These are phyloP conservation scores for Pseudocercospora pini-densiflorae DNA, from an alignment of 2,329 filamentous ascomycete genomes.

Conservation along the genomic window DNA sequence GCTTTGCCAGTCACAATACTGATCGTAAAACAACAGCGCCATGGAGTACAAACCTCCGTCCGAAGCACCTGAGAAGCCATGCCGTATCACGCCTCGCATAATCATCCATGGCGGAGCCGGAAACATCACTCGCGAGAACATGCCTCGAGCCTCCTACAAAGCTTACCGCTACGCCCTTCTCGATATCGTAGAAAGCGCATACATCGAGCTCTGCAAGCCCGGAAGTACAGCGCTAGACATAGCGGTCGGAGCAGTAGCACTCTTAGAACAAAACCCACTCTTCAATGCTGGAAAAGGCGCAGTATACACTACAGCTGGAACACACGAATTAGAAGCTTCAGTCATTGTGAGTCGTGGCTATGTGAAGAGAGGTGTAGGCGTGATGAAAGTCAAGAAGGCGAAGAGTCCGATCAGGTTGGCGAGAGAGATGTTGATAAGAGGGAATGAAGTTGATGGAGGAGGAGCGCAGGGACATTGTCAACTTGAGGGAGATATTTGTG, in stretches of 20 bases:
- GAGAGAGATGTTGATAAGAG: constrained; percentile 69
- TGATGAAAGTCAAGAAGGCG: constrained; percentile 74
- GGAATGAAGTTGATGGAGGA: constrained; percentile 63
- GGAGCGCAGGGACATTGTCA: constrained; percentile 72
- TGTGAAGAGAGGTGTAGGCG: constrained; percentile 77
- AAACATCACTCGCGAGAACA: constrained; percentile 49
- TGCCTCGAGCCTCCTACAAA: constrained; percentile 43
- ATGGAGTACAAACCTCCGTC: constrained; percentile 15
- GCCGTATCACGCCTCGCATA: constrained; percentile 45
- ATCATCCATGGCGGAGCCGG: constrained; percentile 56
- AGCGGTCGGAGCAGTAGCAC: constrained; percentile 73
- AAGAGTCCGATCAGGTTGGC: constrained; percentile 80
- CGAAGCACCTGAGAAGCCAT: constrained; percentile 24
- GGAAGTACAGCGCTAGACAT: constrained; percentile 69
- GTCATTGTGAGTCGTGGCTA: constrained; percentile 79
- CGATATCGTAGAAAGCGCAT: constrained; percentile 40
- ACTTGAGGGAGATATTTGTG: constrained; percentile 69
- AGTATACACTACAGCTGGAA: constrained; percentile 82
- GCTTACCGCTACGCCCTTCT: constrained; percentile 46
- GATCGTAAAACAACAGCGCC: background rate
- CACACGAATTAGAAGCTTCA: constrained; percentile 83
- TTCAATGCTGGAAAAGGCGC: constrained; percentile 87
- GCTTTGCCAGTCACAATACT: background rate
- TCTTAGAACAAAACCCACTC: constrained; percentile 77
- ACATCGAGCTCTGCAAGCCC: constrained; percentile 36